phyloP scores from a whole-genome alignment of 192 early-diverging fungal genomes.

The Chytriomyces hyalinus region DNA sequence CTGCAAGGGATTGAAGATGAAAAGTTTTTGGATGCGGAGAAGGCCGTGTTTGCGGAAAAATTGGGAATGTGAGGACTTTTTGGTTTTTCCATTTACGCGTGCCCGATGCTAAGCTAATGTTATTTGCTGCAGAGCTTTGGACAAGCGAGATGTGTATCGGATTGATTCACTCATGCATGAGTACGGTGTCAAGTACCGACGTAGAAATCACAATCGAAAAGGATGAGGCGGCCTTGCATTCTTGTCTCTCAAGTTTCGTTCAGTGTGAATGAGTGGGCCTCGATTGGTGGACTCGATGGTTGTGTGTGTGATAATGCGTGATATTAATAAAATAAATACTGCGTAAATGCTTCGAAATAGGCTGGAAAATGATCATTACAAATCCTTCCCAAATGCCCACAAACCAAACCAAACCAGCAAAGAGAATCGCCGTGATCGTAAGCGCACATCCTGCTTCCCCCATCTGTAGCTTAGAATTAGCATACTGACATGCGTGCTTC shows the following conservation, averaged over 20 bases:
- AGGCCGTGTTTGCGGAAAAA: constrained; percentile 2
- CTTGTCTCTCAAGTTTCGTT: no score
- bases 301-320: no score
- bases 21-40: constrained; percentile 7
- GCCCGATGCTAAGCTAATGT: neutral
- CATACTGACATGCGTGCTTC: no score
- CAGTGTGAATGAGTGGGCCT: no score
- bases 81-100: neutral
- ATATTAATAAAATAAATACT: no score
- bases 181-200: constrained; percentile 28
- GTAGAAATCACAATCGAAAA: constrained; percentile 12
- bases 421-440: no score
- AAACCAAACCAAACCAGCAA: no score
- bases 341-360: no score
- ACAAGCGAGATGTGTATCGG: constrained; percentile 20
- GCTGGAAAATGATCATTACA: neutral
- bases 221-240: neutral
- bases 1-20: constrained; percentile 6
- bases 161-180: constrained; percentile 34
- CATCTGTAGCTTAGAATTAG: no score
- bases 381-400: neutral
- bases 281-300: no score
- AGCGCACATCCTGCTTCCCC: no score
- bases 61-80: neutral
- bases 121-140: constrained; percentile 4